These are phyloP conservation scores for Albugo candida DNA, from an alignment of 352 stramenopile species.

Conservation along the genomic window DNA sequence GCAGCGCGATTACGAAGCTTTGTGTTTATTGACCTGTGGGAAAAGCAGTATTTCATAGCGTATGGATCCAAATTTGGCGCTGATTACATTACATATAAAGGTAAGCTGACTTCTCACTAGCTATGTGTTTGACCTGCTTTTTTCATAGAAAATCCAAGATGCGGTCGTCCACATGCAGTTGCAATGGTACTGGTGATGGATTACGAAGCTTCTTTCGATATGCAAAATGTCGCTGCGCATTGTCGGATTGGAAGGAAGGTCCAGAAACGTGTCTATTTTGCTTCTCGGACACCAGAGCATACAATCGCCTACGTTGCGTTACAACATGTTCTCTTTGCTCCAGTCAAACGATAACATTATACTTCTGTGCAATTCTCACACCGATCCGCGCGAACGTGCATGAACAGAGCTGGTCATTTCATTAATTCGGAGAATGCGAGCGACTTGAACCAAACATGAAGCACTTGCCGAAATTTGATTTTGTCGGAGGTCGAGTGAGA, in stretches of 20 bases:
- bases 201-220: slow-evolving; percentile 19
- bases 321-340: slow-evolving; percentile 31
- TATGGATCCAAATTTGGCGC: slow-evolving; percentile 69
- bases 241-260: slow-evolving; percentile 57
- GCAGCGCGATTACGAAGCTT: slow-evolving; percentile 11
- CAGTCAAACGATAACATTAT: slow-evolving; percentile 15
- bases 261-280: slow-evolving; percentile 39
- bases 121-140: background rate
- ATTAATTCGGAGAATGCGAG: slow-evolving; percentile 52
- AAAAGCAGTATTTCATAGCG: slow-evolving; percentile 36
- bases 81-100: slow-evolving; percentile 61
- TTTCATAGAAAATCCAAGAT: background rate
- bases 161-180: slow-evolving; percentile 22
- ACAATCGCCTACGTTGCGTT: slow-evolving; percentile 33
- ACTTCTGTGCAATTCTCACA: background rate
- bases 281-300: slow-evolving; percentile 9
- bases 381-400: no score
- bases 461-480: slow-evolving; percentile 52
- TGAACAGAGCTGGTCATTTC: slow-evolving; percentile 15
- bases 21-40: slow-evolving; percentile 53
- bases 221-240: slow-evolving; percentile 34
- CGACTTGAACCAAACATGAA: slow-evolving; percentile 35
- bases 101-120: slow-evolving; percentile 8
- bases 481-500: slow-evolving; percentile 56
- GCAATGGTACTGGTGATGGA: slow-evolving; percentile 30